Evolutionary conservation across 2,329 filamentous ascomycete species (phyloP).

Genomic region (Hypoxylon sp.): DNA sequence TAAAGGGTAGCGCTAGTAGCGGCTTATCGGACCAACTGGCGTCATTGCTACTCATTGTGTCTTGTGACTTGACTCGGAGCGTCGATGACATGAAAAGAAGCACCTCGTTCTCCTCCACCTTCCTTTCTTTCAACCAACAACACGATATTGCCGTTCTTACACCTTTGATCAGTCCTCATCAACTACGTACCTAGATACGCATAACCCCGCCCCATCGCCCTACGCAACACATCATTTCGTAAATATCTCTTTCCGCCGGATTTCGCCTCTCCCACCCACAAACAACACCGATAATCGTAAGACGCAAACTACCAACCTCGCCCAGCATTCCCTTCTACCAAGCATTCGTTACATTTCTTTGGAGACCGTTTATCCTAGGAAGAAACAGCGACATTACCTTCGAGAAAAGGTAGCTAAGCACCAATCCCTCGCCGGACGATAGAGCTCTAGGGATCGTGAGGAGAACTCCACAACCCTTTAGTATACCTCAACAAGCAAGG

Average conservation of each 20-base stretch:
- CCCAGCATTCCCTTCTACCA: constrained; percentile 3
- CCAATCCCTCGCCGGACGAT: not conserved
- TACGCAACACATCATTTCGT: constrained; percentile 12
- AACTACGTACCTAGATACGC: not conserved
- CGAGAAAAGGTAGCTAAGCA: constrained; percentile 1
- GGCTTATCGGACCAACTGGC: constrained; percentile 33
- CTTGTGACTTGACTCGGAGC: constrained; percentile 35
- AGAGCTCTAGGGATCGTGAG: not conserved
- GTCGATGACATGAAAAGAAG: constrained; percentile 25
- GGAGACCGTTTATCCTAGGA: constrained; percentile 7
- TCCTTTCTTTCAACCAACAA: constrained; percentile 16
- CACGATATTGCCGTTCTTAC: not conserved
- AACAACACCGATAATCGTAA: not conserved
- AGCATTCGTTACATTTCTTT: constrained; percentile 25
- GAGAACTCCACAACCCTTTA: constrained; percentile 2
- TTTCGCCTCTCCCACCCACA: not conserved
- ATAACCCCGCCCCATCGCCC: not conserved
- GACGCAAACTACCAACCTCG: constrained; percentile 1
- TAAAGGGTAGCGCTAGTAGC: constrained; percentile 21
- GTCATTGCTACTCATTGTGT: constrained; percentile 34
- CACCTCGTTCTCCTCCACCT: constrained; percentile 27
- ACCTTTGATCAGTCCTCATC: not conserved
- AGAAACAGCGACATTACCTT: not conserved
- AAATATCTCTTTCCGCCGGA: constrained; percentile 27
- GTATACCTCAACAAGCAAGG: constrained; percentile 8